These are phyloP conservation scores for Heterobasidion occidentale DNA, from an alignment of 1,284 basidiomycete species.

Conservation along the genomic window DNA sequence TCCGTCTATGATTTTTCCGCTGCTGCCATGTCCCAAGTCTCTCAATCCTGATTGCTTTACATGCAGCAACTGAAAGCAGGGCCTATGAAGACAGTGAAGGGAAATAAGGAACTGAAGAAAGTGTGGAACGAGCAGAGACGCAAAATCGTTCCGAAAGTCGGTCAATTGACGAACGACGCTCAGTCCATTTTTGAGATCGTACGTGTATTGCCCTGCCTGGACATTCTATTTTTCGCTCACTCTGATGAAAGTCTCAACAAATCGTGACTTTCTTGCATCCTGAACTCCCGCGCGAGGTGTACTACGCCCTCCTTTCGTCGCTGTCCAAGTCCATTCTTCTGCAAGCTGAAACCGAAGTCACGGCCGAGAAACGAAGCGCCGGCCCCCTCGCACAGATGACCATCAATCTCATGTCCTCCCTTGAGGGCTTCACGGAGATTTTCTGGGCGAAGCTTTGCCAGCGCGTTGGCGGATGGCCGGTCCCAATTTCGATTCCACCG, in stretches of 20 bases:
- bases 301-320: slow-evolving; percentile 78
- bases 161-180: slow-evolving; percentile 82
- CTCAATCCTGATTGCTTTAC: background rate
- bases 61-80: slow-evolving; percentile 62
- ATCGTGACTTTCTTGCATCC: slow-evolving; percentile 47
- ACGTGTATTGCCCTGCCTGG: slow-evolving; percentile 23
- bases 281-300: slow-evolving; percentile 39
- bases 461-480: slow-evolving; percentile 64
- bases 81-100: slow-evolving; percentile 72
- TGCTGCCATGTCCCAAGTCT: no score
- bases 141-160: slow-evolving; percentile 85
- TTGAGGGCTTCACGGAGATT: slow-evolving; percentile 59
- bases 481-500: slow-evolving; percentile 46
- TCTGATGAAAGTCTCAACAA: slow-evolving; percentile 45
- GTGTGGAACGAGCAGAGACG: slow-evolving; percentile 65
- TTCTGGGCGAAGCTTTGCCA: slow-evolving; percentile 86
- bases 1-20: slow-evolving; percentile 5
- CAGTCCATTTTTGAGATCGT: slow-evolving; percentile 68
- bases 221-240: slow-evolving; percentile 3
- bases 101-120: slow-evolving; percentile 44
- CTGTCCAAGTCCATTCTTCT: slow-evolving; percentile 84
- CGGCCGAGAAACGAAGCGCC: slow-evolving; percentile 82
- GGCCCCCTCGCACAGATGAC: slow-evolving; percentile 78
- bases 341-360: slow-evolving; percentile 93
- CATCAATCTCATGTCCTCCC: slow-evolving; percentile 56